A percentile compares a stretch with the other conserved stretches of the same genome.
Conservation (phyloP, 225 moss, liverwort and hornwort species). For the Rhytidiadelphus loreus region DNA sequence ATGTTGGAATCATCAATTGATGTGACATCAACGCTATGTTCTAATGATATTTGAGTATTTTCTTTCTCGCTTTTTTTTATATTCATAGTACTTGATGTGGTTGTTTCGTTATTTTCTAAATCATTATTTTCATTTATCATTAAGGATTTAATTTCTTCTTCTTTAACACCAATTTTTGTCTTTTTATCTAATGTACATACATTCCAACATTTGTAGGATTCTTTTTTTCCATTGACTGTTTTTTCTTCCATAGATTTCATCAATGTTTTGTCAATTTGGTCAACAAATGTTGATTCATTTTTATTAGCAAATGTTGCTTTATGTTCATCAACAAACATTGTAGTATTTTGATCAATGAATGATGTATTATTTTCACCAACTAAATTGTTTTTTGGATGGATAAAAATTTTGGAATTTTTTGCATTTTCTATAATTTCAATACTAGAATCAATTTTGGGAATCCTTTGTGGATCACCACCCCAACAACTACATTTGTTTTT, state of each 20-base stretch:
- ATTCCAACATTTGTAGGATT: background rate
- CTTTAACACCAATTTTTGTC: background rate
- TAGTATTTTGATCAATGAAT: background rate
- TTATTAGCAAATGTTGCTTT: background rate
- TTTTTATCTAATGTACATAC: background rate
- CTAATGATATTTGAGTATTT: background rate
- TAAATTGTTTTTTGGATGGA: fast-evolving
- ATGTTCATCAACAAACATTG: background rate
- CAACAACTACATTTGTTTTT: background rate
- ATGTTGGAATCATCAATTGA: background rate
- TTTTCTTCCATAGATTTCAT: background rate
- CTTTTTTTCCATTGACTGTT: background rate
- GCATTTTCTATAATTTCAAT: background rate
- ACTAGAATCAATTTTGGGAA: background rate
- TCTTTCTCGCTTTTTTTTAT: background rate
- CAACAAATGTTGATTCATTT: background rate
- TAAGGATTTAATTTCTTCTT: background rate
- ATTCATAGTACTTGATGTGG: no score
- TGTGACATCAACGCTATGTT: background rate
- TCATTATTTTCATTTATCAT: background rate
- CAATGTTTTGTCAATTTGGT: background rate
- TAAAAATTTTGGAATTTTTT: background rate
- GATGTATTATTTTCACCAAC: background rate
- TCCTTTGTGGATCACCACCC: background rate
- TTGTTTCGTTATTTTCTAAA: background rate